Evolutionary conservation across 371 early-diverging fungal genomes (phyloP).

Genomic region (Mucor indicus): DNA sequence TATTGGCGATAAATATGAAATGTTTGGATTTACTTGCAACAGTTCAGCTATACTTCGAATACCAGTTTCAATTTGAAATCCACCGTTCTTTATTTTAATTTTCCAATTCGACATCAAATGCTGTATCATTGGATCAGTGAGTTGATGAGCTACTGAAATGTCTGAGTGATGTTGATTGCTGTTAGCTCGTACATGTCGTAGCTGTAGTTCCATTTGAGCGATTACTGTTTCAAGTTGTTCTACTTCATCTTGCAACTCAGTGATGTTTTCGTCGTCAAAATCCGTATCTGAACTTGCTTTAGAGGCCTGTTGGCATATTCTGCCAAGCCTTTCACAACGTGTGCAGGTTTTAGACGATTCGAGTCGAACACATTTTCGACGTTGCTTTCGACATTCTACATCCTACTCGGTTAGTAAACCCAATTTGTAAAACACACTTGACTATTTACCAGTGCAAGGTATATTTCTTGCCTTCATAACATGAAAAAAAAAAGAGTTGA

Average conservation of each 20-base stretch:
- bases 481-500: no score
- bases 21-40: not conserved
- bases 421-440: not conserved
- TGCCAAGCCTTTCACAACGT: not conserved
- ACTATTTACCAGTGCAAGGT: no score
- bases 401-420: not conserved
- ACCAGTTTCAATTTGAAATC: constrained; percentile 17
- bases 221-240: not conserved
- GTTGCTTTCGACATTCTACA: not conserved
- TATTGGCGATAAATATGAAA: constrained; percentile 4
- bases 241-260: not conserved
- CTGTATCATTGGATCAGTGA: not conserved
- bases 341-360: not conserved
- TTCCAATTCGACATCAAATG: constrained; percentile 4
- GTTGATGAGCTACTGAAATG: not conserved
- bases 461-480: no score
- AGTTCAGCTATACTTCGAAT: constrained; percentile 12
- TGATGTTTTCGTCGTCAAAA: not conserved
- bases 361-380: not conserved
- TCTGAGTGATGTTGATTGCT: not conserved
- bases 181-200: no score
- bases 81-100: constrained; percentile 8
- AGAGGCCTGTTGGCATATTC: not conserved
- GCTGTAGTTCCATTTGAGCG: not conserved
- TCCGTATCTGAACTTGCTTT: not conserved